Conservation (phyloP, 1,284 basidiomycete species). For the Cryptococcus amylolentus region DNA sequence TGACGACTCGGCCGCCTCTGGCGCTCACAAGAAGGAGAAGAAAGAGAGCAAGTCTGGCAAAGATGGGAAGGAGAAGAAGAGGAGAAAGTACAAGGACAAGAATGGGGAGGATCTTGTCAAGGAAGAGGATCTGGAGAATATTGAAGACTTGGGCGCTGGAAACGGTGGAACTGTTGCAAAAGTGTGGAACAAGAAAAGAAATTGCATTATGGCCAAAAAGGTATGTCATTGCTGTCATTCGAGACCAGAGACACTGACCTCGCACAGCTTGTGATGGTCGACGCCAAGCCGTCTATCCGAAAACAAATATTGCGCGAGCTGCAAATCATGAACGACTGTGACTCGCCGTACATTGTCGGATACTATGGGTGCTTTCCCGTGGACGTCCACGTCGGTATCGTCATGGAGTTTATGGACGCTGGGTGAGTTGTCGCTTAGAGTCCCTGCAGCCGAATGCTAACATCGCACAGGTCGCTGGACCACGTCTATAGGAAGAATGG, state of each 20-base stretch:
- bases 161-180: slow-evolving; percentile 96
- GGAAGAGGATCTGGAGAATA: slow-evolving; percentile 75
- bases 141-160: slow-evolving; percentile 89
- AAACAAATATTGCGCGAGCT: slow-evolving; percentile 97
- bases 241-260: background rate
- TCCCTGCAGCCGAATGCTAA: background rate
- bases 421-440: slow-evolving; percentile 42
- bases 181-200: slow-evolving; percentile 86
- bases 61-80: slow-evolving; percentile 17
- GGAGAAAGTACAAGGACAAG: slow-evolving; percentile 53
- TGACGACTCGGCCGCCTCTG: slow-evolving; percentile 7
- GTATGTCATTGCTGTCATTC: slow-evolving; percentile 52
- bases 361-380: slow-evolving; percentile 95
- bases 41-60: slow-evolving; percentile 7
- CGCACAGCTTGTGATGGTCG: slow-evolving; percentile 87
- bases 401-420: slow-evolving; percentile 94
- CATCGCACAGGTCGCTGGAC: slow-evolving; percentile 59
- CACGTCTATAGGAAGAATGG: slow-evolving; percentile 92
- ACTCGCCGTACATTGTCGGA: slow-evolving; percentile 87
- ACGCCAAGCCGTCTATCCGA: slow-evolving; percentile 92
- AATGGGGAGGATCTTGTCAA: slow-evolving; percentile 69
- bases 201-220: slow-evolving; percentile 92
- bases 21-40: slow-evolving; percentile 18
- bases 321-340: slow-evolving; percentile 98
- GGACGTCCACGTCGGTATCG: slow-evolving; percentile 97